Evolutionary conservation across 768 basidiomycete genomes (phyloP).

Genomic region (Lactarius indigo): DNA sequence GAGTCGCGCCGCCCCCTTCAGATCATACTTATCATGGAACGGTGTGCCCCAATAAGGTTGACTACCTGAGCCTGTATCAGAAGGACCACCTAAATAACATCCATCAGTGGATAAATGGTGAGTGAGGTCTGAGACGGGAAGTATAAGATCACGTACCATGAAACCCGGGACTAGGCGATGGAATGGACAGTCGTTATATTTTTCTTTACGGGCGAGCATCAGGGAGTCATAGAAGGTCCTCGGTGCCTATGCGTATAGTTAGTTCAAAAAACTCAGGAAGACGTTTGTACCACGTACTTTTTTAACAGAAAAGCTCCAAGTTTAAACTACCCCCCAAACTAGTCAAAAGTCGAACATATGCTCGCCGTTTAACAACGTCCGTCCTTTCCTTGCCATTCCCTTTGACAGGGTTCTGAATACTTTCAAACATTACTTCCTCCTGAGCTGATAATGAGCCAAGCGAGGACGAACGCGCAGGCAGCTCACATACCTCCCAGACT

Average conservation of each 20-base stretch:
- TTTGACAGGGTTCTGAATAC: slow-evolving; percentile 73
- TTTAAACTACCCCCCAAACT: slow-evolving; percentile 85
- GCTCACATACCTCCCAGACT: slow-evolving; percentile 72
- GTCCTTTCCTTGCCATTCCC: slow-evolving; percentile 94
- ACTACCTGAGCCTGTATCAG: slow-evolving; percentile 92
- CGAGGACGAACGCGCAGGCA: not conserved
- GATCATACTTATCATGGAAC: slow-evolving; percentile 90
- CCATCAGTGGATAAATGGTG: slow-evolving; percentile 13
- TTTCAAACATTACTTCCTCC: slow-evolving; percentile 99
- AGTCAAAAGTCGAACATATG: slow-evolving; percentile 94
- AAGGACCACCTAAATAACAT: slow-evolving; percentile 71
- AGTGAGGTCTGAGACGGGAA: slow-evolving; percentile 12
- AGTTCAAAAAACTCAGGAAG: slow-evolving; percentile 6
- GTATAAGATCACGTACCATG: slow-evolving; percentile 57
- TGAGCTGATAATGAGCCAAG: slow-evolving; percentile 29
- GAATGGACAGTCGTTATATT: slow-evolving; percentile 87
- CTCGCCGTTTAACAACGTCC: slow-evolving; percentile 84
- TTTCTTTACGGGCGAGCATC: slow-evolving; percentile 85
- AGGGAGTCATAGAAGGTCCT: slow-evolving; percentile 99
- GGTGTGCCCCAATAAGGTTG: slow-evolving; percentile 93
- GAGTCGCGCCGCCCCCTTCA: slow-evolving; percentile 85
- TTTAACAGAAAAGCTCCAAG: slow-evolving; percentile 82
- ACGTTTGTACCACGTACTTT: slow-evolving; percentile 47
- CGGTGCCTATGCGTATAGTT: slow-evolving; percentile 59
- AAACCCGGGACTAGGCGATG: slow-evolving; percentile 93